These are phyloP conservation scores for Trichocomaceae sp. DNA, from an alignment of 2,329 filamentous ascomycete genomes.

Conservation along the genomic window DNA sequence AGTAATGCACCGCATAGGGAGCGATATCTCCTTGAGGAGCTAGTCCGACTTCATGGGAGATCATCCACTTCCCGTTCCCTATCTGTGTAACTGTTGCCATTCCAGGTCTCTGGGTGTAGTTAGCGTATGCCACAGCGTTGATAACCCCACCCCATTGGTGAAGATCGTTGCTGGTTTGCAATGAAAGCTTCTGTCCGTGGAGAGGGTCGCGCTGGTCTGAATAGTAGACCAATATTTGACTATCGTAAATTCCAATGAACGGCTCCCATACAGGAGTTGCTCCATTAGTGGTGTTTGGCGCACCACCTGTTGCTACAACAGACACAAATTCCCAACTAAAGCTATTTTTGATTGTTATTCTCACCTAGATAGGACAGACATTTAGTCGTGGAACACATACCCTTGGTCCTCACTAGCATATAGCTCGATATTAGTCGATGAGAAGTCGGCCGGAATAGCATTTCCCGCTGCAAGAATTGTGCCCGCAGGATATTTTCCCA, in stretches of 20 bases:
- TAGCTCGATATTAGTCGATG: conserved; percentile 60
- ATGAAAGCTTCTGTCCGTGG: conserved; percentile 62
- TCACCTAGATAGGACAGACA: neutral
- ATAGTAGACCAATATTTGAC: conserved; percentile 48
- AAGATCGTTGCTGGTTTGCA: conserved; percentile 57
- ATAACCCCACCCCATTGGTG: conserved; percentile 55
- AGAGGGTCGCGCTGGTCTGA: conserved; percentile 58
- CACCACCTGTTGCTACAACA: conserved; percentile 58
- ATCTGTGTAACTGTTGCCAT: conserved; percentile 56
- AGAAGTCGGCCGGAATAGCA: conserved; percentile 49
- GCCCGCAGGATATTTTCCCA: conserved; percentile 55
- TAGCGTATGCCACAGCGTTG: conserved; percentile 54
- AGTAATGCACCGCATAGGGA: neutral
- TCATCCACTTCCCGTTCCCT: conserved; percentile 5
- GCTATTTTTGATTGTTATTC: conserved; percentile 33
- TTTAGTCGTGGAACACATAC: neutral
- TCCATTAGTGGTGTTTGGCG: conserved; percentile 56
- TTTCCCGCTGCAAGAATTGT: conserved; percentile 59
- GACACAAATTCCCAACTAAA: conserved; percentile 61
- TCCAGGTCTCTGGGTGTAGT: conserved; percentile 58
- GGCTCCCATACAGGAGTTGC: conserved; percentile 68
- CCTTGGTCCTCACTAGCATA: conserved; percentile 55
- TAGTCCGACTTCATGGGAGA: conserved; percentile 2
- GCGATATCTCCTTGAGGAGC: conserved; percentile 8
- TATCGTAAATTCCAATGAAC: conserved; percentile 51